Evolutionary conservation across 75 land plant genomes (phyloP), one percentile per base, ranked within the genome.

Genomic region (Pinus albicaulis): DNA sequence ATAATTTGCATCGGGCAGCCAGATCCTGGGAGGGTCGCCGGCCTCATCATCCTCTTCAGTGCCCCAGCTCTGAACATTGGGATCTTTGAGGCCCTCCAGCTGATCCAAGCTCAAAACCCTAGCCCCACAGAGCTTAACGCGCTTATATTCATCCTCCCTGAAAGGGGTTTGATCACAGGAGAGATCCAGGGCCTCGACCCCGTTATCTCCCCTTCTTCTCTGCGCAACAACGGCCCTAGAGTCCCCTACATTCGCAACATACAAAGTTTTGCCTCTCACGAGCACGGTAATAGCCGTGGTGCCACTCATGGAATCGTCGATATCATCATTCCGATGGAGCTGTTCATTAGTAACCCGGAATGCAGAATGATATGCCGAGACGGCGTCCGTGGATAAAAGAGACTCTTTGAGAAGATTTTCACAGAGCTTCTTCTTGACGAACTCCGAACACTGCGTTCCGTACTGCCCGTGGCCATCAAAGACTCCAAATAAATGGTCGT

Each of bases 271-370:
- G 23, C 86, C 92, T 16, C 83, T 53, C 22, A 96, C 86, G 61
- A 96, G 84, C 15, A 87, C 97, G 5, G 92, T 88, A 41, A 96
- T 89, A 3, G 91, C 96, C 12, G 99, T 96, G 7, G 99, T 96
- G 15, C 99, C 99, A 77, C 99, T 96, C 99, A 92, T 91, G 3
- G 92, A 78, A 77, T 96, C 99, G 75, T 96, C 97, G 48, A 96
- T 87, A 63, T 82, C 80, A 10, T 48, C 53, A 63, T 79, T 76
- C 0, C 64, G 72, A 74, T 87, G 99, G 28, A 96, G 83, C 71
- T 87, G 92, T 38, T 60, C 15, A 74, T 96, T 96, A 3, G 85
- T 78, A 0, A 80, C 55, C 24, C 75, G 17, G 75, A 91, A 92
- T 0, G 99, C 89, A 7, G 86, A 70, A 71, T 79, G 80, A 59